Base-by-base conservation (phyloP, 345 rosid genomes). In the Bruguiera parviflora region DNA sequence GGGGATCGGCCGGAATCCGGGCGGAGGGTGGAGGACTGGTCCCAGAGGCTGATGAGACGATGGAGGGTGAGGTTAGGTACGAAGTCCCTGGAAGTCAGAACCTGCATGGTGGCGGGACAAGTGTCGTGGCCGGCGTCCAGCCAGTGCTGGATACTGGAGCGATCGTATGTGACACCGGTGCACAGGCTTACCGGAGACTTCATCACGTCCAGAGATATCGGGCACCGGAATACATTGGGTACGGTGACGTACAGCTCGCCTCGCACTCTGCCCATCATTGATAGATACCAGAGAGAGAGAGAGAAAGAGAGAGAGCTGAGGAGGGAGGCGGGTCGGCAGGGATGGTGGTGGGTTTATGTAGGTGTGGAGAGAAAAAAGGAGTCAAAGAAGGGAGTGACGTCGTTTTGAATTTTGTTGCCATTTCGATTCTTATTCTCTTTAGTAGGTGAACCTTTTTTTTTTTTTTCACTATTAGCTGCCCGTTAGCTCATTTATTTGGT, bases 81-180 rank as follows among this genome's bases (percentile, higher is more conserved):
- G 49, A 74, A 24, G 27, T 74, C 78, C 60, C 64, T 74, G 70
- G 73, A 27, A 39, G 65, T 6, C n/a, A 74, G 78, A 64, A 74
- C 60, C 37, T 74, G 78, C 78, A 74, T 74, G 32, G 78, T 74
- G 56, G 78, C 78, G 4, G 78, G 78, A 51, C 78, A 74, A 7
- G 78, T 74, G 65, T 69, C 78, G 73, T 69, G 78, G 21, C 78
- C 78, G 56, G 73, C 46, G 5, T 74, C 78, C 35, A 74, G 72
- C 78, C 78, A 74, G 64, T 58, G 65, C 57, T 74, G 73, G 53
- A 74, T 74, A 28, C 78, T 74, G 78, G 78, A 69, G 31, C 78
- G 78, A 20, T 74, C 78, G 66, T 74, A 74, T 1, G 78, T 69
- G 66, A 74, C 78, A 70, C 78, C 78, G 64, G 78, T 74, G 73